Base-by-base conservation (phyloP, 257 asterid genomes). In the Primulina tabacum region DNA sequence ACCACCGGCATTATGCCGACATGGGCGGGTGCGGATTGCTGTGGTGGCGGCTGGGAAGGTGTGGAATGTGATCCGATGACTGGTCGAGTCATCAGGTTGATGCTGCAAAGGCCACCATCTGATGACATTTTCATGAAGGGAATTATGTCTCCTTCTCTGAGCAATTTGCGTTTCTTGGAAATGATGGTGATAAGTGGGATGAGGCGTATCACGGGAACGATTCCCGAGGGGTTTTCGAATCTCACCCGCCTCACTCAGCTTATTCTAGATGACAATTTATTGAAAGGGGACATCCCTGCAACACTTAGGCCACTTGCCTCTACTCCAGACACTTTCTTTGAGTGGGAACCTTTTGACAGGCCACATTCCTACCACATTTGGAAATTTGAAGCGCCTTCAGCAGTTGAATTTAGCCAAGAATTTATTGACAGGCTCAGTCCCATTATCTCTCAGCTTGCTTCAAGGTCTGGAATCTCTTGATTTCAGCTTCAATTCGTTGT, bases 21-120 rank as follows among this genome's bases (percentile, higher is more conserved):
- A 8, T 93, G 99, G 99, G 71, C 62, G 4, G 86, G 94, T n/a
- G 59, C 21, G 29, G 88, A 90, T 62, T 90, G 97, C 80, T 93
- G 97, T 70, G 74, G 75, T n/a, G 98, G 98, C 40, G 96, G 90
- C 3, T 93, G 99, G 99, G 97, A 89, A 66, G 99, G 99, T 5
- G 83, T 93, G n/a, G 91, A 83, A 60, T 93, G 99, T 80, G 77
- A 85, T 69, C 82, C 82, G 50, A 72, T 60, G 4, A 71, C 74
- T 10, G 95, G 97, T 1, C 72, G 92, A 16, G 96, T 93, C 6
- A 86, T 24, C 40, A 76, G 86, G 34, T 62, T 93, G 82, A 64
- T 81, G 0, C 78, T 93, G 70, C 95, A 93, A 78, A 75, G 82
- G 57, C 97, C 89, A 28, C 69, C 79, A 2, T 60, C 84, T 6